Base-by-base conservation (phyloP, 306 rosid species). In the Ammopiptanthus mongolicus region DNA sequence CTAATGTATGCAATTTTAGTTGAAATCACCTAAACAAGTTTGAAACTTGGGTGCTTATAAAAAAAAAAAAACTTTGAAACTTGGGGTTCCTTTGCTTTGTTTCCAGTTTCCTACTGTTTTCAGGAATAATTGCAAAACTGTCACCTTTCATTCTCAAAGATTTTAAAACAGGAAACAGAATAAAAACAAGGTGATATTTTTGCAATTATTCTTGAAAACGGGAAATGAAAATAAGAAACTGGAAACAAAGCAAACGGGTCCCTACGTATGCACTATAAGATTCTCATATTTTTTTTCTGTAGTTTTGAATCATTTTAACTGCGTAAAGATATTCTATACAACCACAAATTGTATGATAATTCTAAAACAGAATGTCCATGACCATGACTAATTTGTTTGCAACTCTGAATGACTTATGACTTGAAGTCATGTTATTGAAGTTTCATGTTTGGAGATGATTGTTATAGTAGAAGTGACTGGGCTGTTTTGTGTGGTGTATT, bases 391-490 rank as follows among this genome's bases (percentile, higher is more conserved):
- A 25, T 69, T 72, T 78, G 18, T 6, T 44, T 34, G 65, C 5
- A 39, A 17, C 53, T 71, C 21, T 53, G 65, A 78, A 33, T 60
- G 51, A 10, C 23, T 25, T 4, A 33, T 33, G 37, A 33, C 47
- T 36, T 46, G 76, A 63, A 79, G 56, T 51, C n/a, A 55, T 69
- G 34, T 37, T 23, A 69, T 63, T 33, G 37, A 60, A 37, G 52
- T 64, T 70, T 48, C 31, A 5, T 12, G 28, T 37, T 65, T 58
- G 33, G 44, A 65, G 55, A 6, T 33, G 41, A 41, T 42, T 33
- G 50, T 50, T 53, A 70, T 55, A 2, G 23, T 69, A 36, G 23
- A 36, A 56, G 33, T 63, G 62, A 11, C 9, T 17, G 12, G 29
- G 33, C 29, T 75, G 61, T 25, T 60, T 51, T 70, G 8, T 61